Evolutionary conservation across 2,329 filamentous ascomycete species (phyloP), one percentile per base, ranked within the genome.

Genomic region (Sporothrix brasiliensis): DNA sequence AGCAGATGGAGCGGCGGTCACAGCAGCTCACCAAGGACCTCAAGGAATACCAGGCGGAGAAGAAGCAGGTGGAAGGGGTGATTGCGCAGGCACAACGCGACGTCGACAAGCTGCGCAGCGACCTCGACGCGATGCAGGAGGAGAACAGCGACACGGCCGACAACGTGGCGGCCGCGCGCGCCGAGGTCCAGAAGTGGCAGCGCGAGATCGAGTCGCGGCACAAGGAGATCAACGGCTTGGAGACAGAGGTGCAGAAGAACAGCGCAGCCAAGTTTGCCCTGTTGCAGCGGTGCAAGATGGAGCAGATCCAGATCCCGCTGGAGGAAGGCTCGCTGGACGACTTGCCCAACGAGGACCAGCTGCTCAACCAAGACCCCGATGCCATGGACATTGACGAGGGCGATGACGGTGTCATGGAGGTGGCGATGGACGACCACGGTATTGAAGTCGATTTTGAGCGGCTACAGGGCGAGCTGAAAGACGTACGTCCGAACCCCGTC

Each of bases 341-440:
- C 73, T 85, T 99, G 67, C 95, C 95, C 3, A 93, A 96, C 76
- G 92, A 96, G 77, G 93, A 97, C 75, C 87, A 90, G 73, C 82
- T 96, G 54, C 83, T 92, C 56, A 89, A 90, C 71, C 87, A 88
- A 69, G 93, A 97, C 76, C 87, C 90, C 0, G 93, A 97, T 77
- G 91, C 91, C 3, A 97, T 98, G 94, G 94, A 98, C 74, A 83
- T 98, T 24, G 95, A 98, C 73, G 92, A 92, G 69, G 87, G 82
- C 4, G 89, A 90, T 50, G 86, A 88, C 21, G 83, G 69, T 13
- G 85, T 86, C 68, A 85, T 89, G 77, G 85, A 86, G 65, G 87
- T 90, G 68, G 87, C 89, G 50, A 86, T 94, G 73, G 90, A 97
- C 73, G 92, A 98, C 78, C 93, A 97, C 77, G 95, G 95, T 69